phyloP scores from a whole-genome alignment of 352 stramenopile genomes.

The Phytophthora pistaciae region DNA sequence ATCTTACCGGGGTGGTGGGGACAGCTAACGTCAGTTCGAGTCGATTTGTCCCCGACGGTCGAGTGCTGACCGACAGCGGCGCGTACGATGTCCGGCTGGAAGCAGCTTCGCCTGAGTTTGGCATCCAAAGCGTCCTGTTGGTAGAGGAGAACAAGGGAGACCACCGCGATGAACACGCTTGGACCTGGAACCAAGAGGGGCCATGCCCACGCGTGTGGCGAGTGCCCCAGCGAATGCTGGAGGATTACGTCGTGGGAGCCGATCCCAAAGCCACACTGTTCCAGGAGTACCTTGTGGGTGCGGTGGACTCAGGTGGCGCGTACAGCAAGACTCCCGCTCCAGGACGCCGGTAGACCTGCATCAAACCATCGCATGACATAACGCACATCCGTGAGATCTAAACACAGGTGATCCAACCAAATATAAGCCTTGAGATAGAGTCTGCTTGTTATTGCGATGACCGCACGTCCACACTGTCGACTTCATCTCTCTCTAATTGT shows the following conservation, averaged over 20 bases:
- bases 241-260: conserved; percentile 23
- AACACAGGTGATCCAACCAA: background rate
- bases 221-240: conserved; percentile 54
- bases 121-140: conserved; percentile 56
- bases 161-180: conserved; percentile 57
- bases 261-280: conserved; percentile 40
- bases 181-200: conserved; percentile 48
- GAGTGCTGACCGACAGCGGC: conserved; percentile 38
- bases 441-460: conserved; percentile 34
- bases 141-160: conserved; percentile 60
- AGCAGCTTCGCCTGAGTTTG: conserved; percentile 39
- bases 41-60: conserved; percentile 37
- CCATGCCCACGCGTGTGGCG: conserved; percentile 42
- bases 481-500: conserved; percentile 42
- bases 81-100: conserved; percentile 57
- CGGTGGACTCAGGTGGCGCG: conserved; percentile 55
- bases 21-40: background rate
- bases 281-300: conserved; percentile 55
- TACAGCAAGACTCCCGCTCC: conserved; percentile 45
- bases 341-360: background rate
- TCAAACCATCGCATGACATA: background rate
- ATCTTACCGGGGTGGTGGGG: conserved; percentile 46
- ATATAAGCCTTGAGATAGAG: conserved; percentile 26
- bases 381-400: background rate
- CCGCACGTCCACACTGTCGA: conserved; percentile 12